Conservation (phyloP, 2,329 filamentous ascomycete genomes). For the Endoconidiophora polonica region DNA sequence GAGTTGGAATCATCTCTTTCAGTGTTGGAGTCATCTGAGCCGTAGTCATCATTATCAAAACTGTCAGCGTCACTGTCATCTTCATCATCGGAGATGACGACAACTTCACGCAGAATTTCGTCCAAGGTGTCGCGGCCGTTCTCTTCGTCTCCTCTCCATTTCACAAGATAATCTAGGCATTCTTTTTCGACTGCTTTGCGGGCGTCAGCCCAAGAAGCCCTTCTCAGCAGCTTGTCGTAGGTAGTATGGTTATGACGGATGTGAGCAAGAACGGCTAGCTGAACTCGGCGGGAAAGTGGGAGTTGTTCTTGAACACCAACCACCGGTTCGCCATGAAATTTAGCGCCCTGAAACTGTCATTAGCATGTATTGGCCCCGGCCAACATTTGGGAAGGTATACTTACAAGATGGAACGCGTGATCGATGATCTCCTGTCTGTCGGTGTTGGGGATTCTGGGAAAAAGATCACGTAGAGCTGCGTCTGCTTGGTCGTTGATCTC, state of each 20-base stretch:
- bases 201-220: conserved; percentile 42
- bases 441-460: conserved; percentile 47
- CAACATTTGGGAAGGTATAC: conserved; percentile 15
- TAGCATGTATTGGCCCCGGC: neutral
- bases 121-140: conserved; percentile 50
- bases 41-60: conserved; percentile 6
- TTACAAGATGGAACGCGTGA: conserved; percentile 45
- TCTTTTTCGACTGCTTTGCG: conserved; percentile 43
- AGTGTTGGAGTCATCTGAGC: neutral
- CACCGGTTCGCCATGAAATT: conserved; percentile 34
- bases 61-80: conserved; percentile 25
- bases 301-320: conserved; percentile 41
- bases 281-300: conserved; percentile 42
- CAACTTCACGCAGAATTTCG: conserved; percentile 48
- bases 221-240: conserved; percentile 43
- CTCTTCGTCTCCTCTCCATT: conserved; percentile 57
- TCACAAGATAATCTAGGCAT: conserved; percentile 48
- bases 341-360: conserved; percentile 25
- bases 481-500: conserved; percentile 48
- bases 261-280: conserved; percentile 48
- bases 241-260: conserved; percentile 50
- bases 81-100: conserved; percentile 47
- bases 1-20: neutral
- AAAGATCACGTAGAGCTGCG: conserved; percentile 43
- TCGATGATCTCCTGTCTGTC: conserved; percentile 46